These are phyloP conservation scores for Salix purpurea DNA, from an alignment of 345 rosid genomes.

Conservation along the genomic window DNA sequence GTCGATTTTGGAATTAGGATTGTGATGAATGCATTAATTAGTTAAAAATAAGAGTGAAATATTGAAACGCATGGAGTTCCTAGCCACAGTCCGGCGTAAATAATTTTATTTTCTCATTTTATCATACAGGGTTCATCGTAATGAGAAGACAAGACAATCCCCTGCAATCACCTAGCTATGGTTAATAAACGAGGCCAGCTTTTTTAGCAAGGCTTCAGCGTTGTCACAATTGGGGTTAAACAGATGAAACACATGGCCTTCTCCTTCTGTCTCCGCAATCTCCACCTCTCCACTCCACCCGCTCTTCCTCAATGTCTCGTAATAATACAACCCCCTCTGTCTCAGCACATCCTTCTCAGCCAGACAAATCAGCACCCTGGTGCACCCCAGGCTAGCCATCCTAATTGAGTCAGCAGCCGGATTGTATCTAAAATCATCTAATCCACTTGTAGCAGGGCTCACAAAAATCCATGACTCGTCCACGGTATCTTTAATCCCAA, in stretches of 20 bases:
- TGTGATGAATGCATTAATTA: no score
- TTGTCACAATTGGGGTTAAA: conserved; percentile 11
- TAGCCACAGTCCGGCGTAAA: no score
- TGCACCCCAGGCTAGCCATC: background rate
- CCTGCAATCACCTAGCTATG: background rate
- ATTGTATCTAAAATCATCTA: conserved; percentile 31
- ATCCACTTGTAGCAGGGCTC: conserved; percentile 22
- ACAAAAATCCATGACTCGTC: conserved; percentile 22
- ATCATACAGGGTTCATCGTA: no score
- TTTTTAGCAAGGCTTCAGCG: conserved; percentile 18
- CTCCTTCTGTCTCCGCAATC: conserved; percentile 23
- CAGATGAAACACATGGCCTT: conserved; percentile 32
- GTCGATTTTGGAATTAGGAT: no score
- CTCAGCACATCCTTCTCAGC: conserved; percentile 18
- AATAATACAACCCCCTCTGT: conserved; percentile 15
- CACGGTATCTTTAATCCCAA: conserved; percentile 22
- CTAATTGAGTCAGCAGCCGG: conserved; percentile 14
- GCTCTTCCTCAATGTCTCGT: conserved; percentile 25
- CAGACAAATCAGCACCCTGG: conserved; percentile 18
- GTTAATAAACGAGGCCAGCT: background rate
- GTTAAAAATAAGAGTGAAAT: no score
- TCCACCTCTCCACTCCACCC: conserved; percentile 31
- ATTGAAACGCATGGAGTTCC: no score
- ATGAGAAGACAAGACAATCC: no score
- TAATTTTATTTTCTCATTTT: no score